Percentiles rank a stretch among this genome's conserved stretches.
Conservation (phyloP, 2,329 filamentous ascomycete genomes). For the Madurella fahalii region DNA sequence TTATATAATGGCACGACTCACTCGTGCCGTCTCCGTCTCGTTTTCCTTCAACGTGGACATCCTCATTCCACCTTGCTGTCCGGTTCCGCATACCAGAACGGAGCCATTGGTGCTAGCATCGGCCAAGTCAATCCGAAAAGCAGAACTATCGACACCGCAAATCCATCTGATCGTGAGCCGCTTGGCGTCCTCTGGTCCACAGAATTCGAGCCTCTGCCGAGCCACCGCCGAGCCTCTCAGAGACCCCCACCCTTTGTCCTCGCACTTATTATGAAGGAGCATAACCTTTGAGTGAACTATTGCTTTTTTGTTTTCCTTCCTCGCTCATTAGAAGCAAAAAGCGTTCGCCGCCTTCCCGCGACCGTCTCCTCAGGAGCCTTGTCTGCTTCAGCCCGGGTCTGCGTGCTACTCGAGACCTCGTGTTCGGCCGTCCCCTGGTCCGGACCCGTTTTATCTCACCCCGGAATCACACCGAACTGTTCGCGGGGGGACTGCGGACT, state of each 20-base stretch:
- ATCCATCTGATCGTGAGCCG: conserved; percentile 11
- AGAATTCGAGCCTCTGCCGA: conserved; percentile 6
- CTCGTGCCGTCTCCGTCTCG: neutral
- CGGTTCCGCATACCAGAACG: conserved; percentile 1
- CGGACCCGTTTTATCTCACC: conserved; percentile 5
- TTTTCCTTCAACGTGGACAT: neutral
- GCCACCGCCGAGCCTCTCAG: conserved; percentile 13
- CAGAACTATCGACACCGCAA: conserved; percentile 21
- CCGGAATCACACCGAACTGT: conserved; percentile 3
- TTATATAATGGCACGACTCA: conserved; percentile 5
- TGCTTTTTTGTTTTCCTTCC: neutral
- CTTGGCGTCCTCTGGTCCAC: conserved; percentile 15
- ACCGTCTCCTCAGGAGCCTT: neutral
- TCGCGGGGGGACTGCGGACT: conserved; percentile 8
- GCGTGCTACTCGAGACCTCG: conserved; percentile 22
- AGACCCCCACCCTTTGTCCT: conserved; percentile 3
- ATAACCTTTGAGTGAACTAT: conserved; percentile 2
- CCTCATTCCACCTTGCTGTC: conserved; percentile 1
- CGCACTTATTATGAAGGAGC: conserved; percentile 7
- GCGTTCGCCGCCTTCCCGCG: conserved; percentile 1
- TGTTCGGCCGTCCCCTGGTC: conserved; percentile 13
- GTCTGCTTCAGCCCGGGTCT: neutral
- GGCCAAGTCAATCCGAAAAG: conserved; percentile 2
- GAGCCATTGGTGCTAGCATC: conserved; percentile 12
- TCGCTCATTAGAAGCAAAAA: neutral